Evolutionary conservation across 306 rosid genomes (phyloP), one percentile per base, ranked within the genome.

Genomic region (Inga oerstediana): DNA sequence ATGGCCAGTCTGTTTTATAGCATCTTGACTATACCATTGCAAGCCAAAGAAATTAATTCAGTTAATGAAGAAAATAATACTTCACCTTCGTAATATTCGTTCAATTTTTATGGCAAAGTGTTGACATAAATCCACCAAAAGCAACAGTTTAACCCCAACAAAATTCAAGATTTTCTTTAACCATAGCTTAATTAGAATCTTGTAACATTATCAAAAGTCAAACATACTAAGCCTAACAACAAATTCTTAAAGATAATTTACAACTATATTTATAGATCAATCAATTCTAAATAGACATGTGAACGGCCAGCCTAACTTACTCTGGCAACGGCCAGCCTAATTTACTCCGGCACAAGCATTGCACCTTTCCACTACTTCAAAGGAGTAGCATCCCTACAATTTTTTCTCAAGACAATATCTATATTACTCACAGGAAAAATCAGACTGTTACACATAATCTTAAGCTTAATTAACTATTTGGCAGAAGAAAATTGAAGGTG

Each of bases 401-500:
- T 32, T 32, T 0, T 32, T 65, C n/a, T 32, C 22, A 65, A 32
- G 43, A 65, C 71, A 65, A 32, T 65, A 41, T 6, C 43, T 34
- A 64, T 27, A 30, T 27, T 35, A 68, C 73, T 68, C 46, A 17
- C 8, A 35, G 24, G 48, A 35, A 16, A 34, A 35, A 17, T 15
- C 7, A 5, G 45, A 4, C 72, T 68, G 72, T 48, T 24, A 24
- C 5, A 77, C 24, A 80, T 71, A 75, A 79, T 45, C 80, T 27
- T 13, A 32, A 32, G 74, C 56, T 61, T 32, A 27, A 66, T 24
- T 76, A 22, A 80, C 81, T 56, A 76, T 76, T 79, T 64, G 48
- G 85, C 86, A 67, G 19, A 81, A 75, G 62, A 75, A 79, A 81
- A 59, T 59, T 84, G 48, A 77, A 20, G 79, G 79, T 64, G 65